Evolutionary conservation across 2,329 filamentous ascomycete species (phyloP), one percentile per base, ranked within the genome.

Genomic region (Sarocladiaceae sp.): DNA sequence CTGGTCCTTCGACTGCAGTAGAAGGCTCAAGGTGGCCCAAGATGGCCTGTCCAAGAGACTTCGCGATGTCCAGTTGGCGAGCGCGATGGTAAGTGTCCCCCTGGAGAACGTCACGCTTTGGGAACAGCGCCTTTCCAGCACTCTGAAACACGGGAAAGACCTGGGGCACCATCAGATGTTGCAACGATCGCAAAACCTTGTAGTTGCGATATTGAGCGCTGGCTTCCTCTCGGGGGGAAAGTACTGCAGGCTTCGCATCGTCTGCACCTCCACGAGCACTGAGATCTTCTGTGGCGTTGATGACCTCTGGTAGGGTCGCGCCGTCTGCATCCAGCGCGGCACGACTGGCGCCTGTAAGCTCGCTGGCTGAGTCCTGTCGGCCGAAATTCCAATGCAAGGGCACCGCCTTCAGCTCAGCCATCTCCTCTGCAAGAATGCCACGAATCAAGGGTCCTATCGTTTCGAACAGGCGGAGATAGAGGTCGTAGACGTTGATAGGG

Each of bases 81-180:
- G 69, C 65, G 50, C 77, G 64, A 45, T 70, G 56, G 51, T 72
- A 83, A 2, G 68, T 55, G 53, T 96, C 89, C 21, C 79, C 73
- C 29, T 62, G 59, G 21, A 58, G 57, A 24, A 56, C 52, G 49
- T 80, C 80, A 41, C 89, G 80, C 47, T 88, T 85, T 33, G 81
- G 80, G 3, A 95, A 73, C 18, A 97, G 69, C 13, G 85, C 79
- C 61, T 88, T 93, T 11, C 91, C 91, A 33, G 97, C 69, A 1
- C 82, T 83, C 56, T 95, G 88, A 58, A 95, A 85, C 53, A 97
- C 85, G 1, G 85, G 83, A 15, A 88, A 85, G n/a, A 90, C 84
- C 3, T 83, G 83, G 7, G 82, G 81, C 18, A 90, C 82, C 53
- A 94, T 77, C 26, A 87, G 83, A 55, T 85, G 83, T 11, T 97